These are phyloP conservation scores for Pythium coloratum DNA, from an alignment of 352 stramenopile genomes.

Conservation along the genomic window DNA sequence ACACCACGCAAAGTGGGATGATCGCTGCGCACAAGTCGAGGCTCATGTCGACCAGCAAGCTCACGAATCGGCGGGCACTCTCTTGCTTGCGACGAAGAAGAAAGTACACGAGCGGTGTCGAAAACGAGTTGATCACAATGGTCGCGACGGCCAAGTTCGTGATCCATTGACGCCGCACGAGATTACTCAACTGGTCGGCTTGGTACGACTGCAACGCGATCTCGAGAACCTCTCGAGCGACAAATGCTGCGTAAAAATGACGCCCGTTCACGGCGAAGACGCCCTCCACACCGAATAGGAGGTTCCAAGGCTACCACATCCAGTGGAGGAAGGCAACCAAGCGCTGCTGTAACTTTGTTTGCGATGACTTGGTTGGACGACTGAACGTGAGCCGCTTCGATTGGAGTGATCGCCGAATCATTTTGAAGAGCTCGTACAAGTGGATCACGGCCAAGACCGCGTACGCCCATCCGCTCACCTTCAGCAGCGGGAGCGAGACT, in stretches of 20 bases:
- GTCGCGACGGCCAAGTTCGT: conserved; percentile 12
- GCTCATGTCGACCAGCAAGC: conserved; percentile 16
- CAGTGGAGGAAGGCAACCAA: background rate
- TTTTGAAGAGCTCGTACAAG: conserved; percentile 5
- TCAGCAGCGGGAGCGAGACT: conserved; percentile 1
- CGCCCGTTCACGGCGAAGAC: conserved; percentile 16
- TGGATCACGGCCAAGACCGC: background rate
- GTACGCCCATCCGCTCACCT: conserved; percentile 19
- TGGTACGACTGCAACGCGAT: conserved; percentile 20
- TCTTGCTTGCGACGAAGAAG: conserved; percentile 7
- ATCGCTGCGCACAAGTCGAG: conserved; percentile 23
- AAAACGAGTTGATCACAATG: conserved; percentile 21
- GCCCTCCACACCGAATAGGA: conserved; percentile 13
- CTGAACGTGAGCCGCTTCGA: background rate
- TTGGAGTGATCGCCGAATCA: conserved; percentile 5
- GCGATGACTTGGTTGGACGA: background rate
- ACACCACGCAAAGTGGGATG: conserved; percentile 18
- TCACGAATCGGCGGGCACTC: conserved; percentile 15
- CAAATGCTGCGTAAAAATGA: conserved; percentile 16
- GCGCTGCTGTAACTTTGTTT: background rate
- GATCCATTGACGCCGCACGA: conserved; percentile 11
- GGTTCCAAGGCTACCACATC: conserved; percentile 12
- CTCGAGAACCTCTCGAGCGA: conserved; percentile 18
- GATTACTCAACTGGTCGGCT: conserved; percentile 15
- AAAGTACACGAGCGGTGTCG: conserved; percentile 13